Conservation (phyloP, 345 rosid genomes). For the Lenwebbia sp. region DNA sequence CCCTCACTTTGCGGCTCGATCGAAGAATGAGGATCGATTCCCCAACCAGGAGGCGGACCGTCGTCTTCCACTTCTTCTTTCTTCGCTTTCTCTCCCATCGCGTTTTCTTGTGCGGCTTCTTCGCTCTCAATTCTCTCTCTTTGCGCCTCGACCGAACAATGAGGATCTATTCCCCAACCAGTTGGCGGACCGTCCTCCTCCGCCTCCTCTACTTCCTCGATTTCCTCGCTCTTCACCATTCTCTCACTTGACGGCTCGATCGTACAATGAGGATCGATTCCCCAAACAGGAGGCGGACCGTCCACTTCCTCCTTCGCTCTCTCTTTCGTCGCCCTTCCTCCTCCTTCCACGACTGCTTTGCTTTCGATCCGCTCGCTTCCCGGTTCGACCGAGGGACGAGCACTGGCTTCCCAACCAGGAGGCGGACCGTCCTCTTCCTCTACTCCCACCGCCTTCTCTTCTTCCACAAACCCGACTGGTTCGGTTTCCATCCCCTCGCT, state of each 20-base stretch:
- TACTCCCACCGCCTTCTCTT: neutral
- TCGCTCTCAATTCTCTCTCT: neutral
- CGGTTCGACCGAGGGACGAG: neutral
- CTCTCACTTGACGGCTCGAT: neutral
- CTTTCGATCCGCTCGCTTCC: neutral
- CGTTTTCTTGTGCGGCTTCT: neutral
- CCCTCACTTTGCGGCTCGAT: neutral
- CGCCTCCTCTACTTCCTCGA: neutral
- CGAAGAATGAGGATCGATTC: neutral
- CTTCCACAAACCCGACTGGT: neutral
- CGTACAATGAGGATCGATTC: neutral
- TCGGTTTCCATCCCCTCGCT: neutral
- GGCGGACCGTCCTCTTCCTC: constrained; percentile 6
- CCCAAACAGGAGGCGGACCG: neutral
- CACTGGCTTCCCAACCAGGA: neutral
- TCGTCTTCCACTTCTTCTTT: neutral
- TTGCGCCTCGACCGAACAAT: neutral
- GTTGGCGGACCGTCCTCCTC: neutral
- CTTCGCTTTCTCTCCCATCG: neutral
- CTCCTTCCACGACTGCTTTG: neutral
- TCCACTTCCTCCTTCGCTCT: constrained; percentile 1
- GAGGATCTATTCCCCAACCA: neutral
- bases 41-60: neutral
- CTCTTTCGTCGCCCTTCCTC: neutral
- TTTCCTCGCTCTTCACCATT: neutral